Evolutionary conservation across 495 filamentous ascomycete species (phyloP).

Genomic region (Aeminium ludgeri): DNA sequence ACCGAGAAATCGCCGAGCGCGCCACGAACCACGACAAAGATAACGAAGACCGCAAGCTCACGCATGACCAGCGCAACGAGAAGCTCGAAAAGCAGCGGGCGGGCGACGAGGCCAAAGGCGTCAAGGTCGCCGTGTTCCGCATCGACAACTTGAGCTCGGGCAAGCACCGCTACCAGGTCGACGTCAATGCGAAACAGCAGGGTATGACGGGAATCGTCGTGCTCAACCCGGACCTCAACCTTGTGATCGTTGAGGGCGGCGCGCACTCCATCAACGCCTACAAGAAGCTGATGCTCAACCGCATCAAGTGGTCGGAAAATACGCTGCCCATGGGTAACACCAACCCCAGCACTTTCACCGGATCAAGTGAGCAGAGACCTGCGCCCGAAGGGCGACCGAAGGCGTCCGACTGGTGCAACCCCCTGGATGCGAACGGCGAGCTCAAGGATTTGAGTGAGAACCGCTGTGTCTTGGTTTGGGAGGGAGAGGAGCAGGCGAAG

Average conservation of each 20-base stretch:
- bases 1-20: constrained; percentile 74
- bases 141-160: constrained; percentile 77
- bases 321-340: constrained; percentile 45
- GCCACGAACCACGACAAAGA: constrained; percentile 51
- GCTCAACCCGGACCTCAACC: constrained; percentile 68
- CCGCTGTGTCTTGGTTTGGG: constrained; percentile 66
- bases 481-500: constrained; percentile 63
- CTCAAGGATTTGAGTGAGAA: constrained; percentile 67
- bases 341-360: constrained; percentile 30
- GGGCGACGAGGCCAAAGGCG: constrained; percentile 71
- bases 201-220: constrained; percentile 74
- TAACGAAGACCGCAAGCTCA: constrained; percentile 82
- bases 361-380: not conserved
- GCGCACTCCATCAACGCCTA: constrained; percentile 62
- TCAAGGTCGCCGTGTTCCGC: constrained; percentile 71
- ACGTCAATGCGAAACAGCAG: constrained; percentile 77
- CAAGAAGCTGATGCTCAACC: constrained; percentile 78
- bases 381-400: not conserved
- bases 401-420: constrained; percentile 47
- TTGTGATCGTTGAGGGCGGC: constrained; percentile 86
- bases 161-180: constrained; percentile 81
- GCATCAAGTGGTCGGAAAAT: constrained; percentile 90
- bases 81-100: constrained; percentile 73
- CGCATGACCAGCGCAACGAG: constrained; percentile 73
- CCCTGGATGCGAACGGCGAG: constrained; percentile 56